Conservation (phyloP, 768 basidiomycete species). For the Lyophyllum semitale region DNA sequence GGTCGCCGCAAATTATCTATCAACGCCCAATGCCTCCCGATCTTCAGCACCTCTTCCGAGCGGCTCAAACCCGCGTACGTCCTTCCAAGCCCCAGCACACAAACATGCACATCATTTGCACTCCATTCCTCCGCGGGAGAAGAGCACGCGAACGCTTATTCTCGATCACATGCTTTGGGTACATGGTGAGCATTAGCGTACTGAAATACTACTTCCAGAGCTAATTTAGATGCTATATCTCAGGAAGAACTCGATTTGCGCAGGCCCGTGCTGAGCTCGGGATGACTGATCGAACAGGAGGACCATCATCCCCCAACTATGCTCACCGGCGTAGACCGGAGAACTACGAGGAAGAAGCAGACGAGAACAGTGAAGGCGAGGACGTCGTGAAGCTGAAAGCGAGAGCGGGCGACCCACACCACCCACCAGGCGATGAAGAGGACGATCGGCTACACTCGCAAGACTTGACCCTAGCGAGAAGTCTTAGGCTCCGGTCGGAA, state of each 20-base stretch:
- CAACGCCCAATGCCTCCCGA: constrained; percentile 1
- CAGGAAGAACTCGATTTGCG: constrained; percentile 72
- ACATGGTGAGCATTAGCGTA: constrained; percentile 45
- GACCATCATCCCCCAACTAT: constrained; percentile 60
- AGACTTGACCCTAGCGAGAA: constrained; percentile 63
- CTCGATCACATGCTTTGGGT: constrained; percentile 89
- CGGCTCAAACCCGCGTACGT: constrained; percentile 19
- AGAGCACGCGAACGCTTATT: constrained; percentile 86
- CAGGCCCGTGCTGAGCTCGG: constrained; percentile 85
- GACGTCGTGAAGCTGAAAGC: constrained; percentile 51
- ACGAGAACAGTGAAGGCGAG: constrained; percentile 67
- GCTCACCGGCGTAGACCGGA: constrained; percentile 70
- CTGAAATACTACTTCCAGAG: not conserved
- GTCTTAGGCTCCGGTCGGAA: constrained; percentile 72
- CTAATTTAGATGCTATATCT: not conserved
- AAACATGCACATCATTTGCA: constrained; percentile 89
- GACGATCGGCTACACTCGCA: constrained; percentile 57
- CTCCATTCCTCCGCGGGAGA: constrained; percentile 83
- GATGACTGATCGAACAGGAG: constrained; percentile 82
- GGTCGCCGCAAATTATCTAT: constrained; percentile 5
- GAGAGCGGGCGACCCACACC: constrained; percentile 45
- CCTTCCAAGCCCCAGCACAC: constrained; percentile 76
- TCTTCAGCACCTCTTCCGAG: constrained; percentile 14
- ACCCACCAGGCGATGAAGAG: constrained; percentile 56
- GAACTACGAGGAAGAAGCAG: constrained; percentile 76